A percentile compares a stretch with the other conserved stretches of the same genome.
These are phyloP conservation scores for Citropsis articulata DNA, from an alignment of 345 rosid genomes.

Conservation along the genomic window DNA sequence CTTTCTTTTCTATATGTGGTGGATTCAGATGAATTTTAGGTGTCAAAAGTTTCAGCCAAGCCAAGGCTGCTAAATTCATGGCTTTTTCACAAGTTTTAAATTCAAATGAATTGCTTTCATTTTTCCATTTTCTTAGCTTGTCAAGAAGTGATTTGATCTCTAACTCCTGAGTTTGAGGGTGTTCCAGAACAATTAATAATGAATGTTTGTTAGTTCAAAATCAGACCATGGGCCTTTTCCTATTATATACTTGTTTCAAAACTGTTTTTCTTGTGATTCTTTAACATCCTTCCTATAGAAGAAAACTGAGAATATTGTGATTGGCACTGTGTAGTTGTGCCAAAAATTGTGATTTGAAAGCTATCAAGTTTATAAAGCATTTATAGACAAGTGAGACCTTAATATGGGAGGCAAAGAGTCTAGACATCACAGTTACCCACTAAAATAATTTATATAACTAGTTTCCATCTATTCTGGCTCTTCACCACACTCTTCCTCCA, in stretches of 20 bases:
- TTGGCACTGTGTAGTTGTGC: background rate
- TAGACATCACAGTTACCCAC: constrained; percentile 1
- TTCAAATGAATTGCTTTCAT: background rate
- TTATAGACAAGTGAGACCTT: background rate
- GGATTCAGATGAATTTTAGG: background rate
- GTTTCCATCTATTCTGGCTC: constrained; percentile 17
- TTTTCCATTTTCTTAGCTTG: no score
- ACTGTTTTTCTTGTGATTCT: background rate
- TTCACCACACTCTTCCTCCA: constrained; percentile 7
- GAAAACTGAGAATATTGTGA: background rate
- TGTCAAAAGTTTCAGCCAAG: background rate
- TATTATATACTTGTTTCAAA: background rate
- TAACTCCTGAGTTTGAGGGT: background rate
- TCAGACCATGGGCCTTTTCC: background rate
- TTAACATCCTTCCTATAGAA: background rate
- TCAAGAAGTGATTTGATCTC: background rate
- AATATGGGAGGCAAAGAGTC: constrained; percentile 34
- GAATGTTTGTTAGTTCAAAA: background rate
- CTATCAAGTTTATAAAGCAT: background rate
- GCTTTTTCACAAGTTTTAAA: background rate
- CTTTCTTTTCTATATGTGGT: background rate
- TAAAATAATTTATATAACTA: background rate
- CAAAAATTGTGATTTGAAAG: background rate
- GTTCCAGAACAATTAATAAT: background rate
- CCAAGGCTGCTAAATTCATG: background rate